Conservation (phyloP, 306 rosid species). For the Phaseolus lunatus region DNA sequence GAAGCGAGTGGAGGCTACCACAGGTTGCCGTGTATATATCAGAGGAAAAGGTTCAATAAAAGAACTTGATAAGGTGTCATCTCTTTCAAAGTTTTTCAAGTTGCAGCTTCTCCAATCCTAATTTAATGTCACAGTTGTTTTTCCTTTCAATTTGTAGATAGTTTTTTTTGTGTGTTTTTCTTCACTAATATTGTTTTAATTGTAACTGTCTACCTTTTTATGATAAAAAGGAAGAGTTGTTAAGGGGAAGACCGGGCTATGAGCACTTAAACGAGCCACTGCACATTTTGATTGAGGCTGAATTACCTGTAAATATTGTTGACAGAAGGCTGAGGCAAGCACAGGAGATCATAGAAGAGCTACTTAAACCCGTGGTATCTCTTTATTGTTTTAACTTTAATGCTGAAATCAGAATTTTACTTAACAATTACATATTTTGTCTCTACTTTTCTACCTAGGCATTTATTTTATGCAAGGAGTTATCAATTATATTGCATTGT, state of each 20-base stretch:
- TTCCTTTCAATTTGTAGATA: slow-evolving; percentile 10
- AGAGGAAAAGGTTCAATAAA: slow-evolving; percentile 69
- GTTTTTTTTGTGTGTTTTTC: background rate
- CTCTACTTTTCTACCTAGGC: background rate
- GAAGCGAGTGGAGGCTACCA: slow-evolving; percentile 67
- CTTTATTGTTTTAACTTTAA: slow-evolving; percentile 19
- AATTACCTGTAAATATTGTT: slow-evolving; percentile 77
- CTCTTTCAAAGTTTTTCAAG: background rate
- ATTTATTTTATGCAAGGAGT: slow-evolving; percentile 17
- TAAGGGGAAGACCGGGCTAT: slow-evolving; percentile 92
- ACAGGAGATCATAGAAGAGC: slow-evolving; percentile 84
- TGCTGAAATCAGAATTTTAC: slow-evolving; percentile 10
- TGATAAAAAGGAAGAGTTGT: slow-evolving; percentile 72
- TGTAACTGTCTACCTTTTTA: slow-evolving; percentile 18
- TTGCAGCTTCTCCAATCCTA: background rate
- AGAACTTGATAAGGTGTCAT: slow-evolving; percentile 60
- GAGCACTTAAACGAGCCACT: slow-evolving; percentile 95
- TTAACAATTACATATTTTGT: background rate
- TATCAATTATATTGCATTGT: background rate
- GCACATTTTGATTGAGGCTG: slow-evolving; percentile 91
- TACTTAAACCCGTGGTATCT: slow-evolving; percentile 89
- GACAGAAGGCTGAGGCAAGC: slow-evolving; percentile 88
- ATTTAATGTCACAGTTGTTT: slow-evolving; percentile 21
- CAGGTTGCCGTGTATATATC: slow-evolving; percentile 69
- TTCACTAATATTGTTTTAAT: slow-evolving; percentile 3